Base-by-base conservation (phyloP, 2,329 filamentous ascomycete genomes). In the Colletotrichum paranaense region DNA sequence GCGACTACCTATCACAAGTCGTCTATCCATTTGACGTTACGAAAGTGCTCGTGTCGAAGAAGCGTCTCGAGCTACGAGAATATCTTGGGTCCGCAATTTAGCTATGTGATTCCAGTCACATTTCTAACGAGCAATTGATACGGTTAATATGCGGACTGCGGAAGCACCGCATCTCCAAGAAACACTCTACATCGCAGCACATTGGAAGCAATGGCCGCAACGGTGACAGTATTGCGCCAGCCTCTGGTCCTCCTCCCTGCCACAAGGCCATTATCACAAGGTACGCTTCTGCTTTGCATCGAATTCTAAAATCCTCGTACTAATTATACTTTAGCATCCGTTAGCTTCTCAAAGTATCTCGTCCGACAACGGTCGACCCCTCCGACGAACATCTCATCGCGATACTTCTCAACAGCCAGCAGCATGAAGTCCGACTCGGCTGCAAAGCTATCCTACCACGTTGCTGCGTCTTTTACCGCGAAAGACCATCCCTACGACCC, bases 381-480 rank as follows among this genome's bases (percentile, higher is more conserved):
- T 62, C 62, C 30, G 57, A 28, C 62, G 14, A 62, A 52, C 28
- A 26, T 52, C 14, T 38, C 56, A 38, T 46, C 56, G 49, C 71
- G 56, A 24, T 57, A 11, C 42, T 30, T 73, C 19, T 62, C 71
- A 16, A 62, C 67, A 22, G 70, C 71, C 14, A 70, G 67, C 62
- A 73, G 19, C 26, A 64, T 74, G 72, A 55, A 42, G 46, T 72
- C 62, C 57, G 63, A 57, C 19, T 58, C 62, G 16, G 24, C 58
- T 35, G 9, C 53, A 30, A 74, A 73, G 24, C 90, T 94, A 79
- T 89, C 89, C 65, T 95, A 94, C 81, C 88, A 92, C 76, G 88
- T 94, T 72, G 92, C 93, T 35, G 92, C 92, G 6, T 94, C 93
- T 5, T 95, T 93, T 79, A 92, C 92, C 62, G 92, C 90, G 72